Evolutionary conservation across 257 asterid genomes (phyloP), one percentile per base, ranked within the genome.

Genomic region (Coffea canephora): DNA sequence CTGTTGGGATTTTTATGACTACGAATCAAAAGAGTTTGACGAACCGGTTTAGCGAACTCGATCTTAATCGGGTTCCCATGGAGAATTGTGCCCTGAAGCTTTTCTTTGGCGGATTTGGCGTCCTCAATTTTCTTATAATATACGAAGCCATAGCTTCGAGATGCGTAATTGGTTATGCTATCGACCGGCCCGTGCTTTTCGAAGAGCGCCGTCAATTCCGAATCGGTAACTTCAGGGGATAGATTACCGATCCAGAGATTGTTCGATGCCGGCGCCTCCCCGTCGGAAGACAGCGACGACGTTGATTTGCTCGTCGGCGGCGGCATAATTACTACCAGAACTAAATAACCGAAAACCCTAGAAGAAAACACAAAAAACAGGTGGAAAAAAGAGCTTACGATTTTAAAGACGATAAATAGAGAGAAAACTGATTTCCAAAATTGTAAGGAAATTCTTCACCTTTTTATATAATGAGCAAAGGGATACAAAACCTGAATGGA

Each of bases 31-130:
- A 74, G 78, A 84, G 77, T 49, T 49, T 49, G 80, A 95, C 99
- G 84, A 87, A 95, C 99, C 99, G 94, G 94, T 91, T 92, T 95
- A 52, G 97, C 97, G 84, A 92, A 95, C 86, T 95, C 97, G 67
- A 93, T 92, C 86, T 88, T 93, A 73, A 93, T 78, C 1, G 91
- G 79, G 77, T 78, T 89, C 45, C 94, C 96, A 45, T 85, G 96
- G 80, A 93, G 87, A 67, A 81, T 34, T 82, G 88, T 81, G 41
- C 98, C 98, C 82, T 93, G 97, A 67, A 92, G 93, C 73, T 84
- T 83, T 65, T 88, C 89, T 77, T 92, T 93, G 19, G 97, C 99
- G 67, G 95, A 84, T 81, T 80, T 87, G 9, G 98, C 97, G n/a
- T 81, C 92, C 43, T 89, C 96, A 6, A 87, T 73, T 15, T 85